Conservation (phyloP, 345 rosid genomes). For the Draba incana region DNA sequence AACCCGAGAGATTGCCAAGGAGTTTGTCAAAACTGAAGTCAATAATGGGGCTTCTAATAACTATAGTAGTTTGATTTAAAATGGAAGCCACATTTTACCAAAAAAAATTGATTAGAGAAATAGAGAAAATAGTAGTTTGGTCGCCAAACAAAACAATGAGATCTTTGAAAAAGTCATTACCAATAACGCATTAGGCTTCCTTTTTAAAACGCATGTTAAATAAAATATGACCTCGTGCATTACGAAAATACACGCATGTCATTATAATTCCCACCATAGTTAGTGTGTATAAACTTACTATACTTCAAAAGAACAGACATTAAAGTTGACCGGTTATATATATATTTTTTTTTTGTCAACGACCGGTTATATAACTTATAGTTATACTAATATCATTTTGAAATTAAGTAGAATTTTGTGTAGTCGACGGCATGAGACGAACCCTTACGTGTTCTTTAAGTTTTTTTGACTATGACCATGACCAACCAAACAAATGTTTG, state of each 20-base stretch:
- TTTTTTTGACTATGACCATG: not conserved
- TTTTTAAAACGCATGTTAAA: not conserved
- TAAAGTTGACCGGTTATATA: slow-evolving; percentile 31
- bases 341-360: no score
- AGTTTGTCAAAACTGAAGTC: no score
- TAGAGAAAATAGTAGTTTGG: slow-evolving; percentile 23
- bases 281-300: slow-evolving; percentile 28
- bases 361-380: slow-evolving; percentile 1
- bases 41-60: no score
- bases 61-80: no score
- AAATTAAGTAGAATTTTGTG: slow-evolving; percentile 13
- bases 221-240: slow-evolving; percentile 14
- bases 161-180: slow-evolving; percentile 11
- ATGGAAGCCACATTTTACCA: no score
- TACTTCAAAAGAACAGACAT: slow-evolving; percentile 24
- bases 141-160: slow-evolving; percentile 23
- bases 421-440: slow-evolving; percentile 13
- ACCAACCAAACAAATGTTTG: slow-evolving; percentile 6
- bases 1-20: no score
- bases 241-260: slow-evolving; percentile 17
- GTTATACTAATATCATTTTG: not conserved
- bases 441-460: slow-evolving; percentile 16
- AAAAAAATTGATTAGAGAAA: not conserved
- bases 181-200: not conserved
- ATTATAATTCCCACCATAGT: not conserved